Base-by-base conservation (phyloP, 1,284 basidiomycete genomes). In the Trametes pubescens region DNA sequence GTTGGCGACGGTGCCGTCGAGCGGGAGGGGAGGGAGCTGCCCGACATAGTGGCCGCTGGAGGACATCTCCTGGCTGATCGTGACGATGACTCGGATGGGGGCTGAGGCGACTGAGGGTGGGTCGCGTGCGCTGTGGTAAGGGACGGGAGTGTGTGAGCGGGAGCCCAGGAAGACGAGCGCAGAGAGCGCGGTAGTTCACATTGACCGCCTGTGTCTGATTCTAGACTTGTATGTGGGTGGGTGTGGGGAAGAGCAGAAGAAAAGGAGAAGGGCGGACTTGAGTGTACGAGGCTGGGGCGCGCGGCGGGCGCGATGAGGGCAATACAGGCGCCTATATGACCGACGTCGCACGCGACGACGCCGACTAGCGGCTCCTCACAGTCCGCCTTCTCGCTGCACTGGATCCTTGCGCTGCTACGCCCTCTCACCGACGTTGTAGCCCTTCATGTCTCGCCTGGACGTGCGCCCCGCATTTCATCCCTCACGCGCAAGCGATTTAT, bases 61-160 rank as follows among this genome's bases (percentile, higher is more conserved):
- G 24, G 75, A 69, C n/a, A 77, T 58, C n/a, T 74, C 74, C 29
- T 61, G 60, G 22, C 56, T 53, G n/a, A 53, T 56, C 13, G 78
- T 72, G n/a, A 81, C 71, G 54, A 78, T 70, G 48, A 80, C 75
- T 49, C 78, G 73, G 60, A 80, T 65, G 21, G 81, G 80, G 37
- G 71, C 77, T 16, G 81, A 80, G 44, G 72, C 71, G 70, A 62
- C 80, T 67, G 52, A 29, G 7, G 29, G 29, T 8, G 22, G 40
- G 46, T 48, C 47, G 29, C 53, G 18, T 4, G 10, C 5, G 47
- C 13, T 24, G 21, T 38, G 24, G 5, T 16, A 16, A 35, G 38
- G 13, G 16, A 21, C 10, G 5, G n/a, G 29, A 16, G 37, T 11
- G 47, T n/a, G 52, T 34, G 40, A 47, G 49, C 4, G 21, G 55